Percentiles rank a stretch among this genome's conserved stretches.
Conservation (phyloP, 345 rosid genomes). For the Laguncularia racemosa region DNA sequence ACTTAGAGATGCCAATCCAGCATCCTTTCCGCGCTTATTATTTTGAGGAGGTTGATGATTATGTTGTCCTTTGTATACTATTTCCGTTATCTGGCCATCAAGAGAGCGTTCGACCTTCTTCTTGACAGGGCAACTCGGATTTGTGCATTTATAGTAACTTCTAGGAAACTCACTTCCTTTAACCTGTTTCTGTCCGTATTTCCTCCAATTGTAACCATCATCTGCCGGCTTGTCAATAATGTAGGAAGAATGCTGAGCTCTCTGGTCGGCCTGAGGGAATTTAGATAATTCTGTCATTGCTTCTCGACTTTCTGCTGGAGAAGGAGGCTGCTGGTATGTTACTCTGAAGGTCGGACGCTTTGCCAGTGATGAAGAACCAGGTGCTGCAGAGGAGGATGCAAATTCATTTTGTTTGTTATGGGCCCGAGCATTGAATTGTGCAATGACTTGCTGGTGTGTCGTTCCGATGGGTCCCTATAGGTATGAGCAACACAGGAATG, state of each 20-base stretch:
- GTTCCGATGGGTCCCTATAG: conserved; percentile 54
- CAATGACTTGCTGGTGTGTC: conserved; percentile 67
- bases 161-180: conserved; percentile 79
- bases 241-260: conserved; percentile 28
- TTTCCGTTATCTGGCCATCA: conserved; percentile 77
- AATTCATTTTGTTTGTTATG: conserved; percentile 47
- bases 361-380: conserved; percentile 18
- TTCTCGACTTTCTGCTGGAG: conserved; percentile 20
- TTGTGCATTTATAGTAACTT: conserved; percentile 77
- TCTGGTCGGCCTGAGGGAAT: conserved; percentile 34
- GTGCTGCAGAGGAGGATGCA: conserved; percentile 23
- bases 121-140: conserved; percentile 69
- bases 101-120: conserved; percentile 70
- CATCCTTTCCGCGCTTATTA: conserved; percentile 48
- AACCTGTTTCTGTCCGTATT: conserved; percentile 82
- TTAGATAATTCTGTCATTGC: conserved; percentile 29
- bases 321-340: conserved; percentile 20
- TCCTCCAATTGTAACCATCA: conserved; percentile 81
- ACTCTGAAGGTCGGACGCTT: conserved; percentile 13
- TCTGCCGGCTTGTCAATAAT: conserved; percentile 49
- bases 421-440: conserved; percentile 47
- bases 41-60: conserved; percentile 53
- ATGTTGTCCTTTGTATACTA: conserved; percentile 80
- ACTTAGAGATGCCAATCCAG: conserved; percentile 12
- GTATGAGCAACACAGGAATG: not conserved